Evolutionary conservation across 108 stramenopile genomes (phyloP).

Genomic region (Skeletonema marinoi): DNA sequence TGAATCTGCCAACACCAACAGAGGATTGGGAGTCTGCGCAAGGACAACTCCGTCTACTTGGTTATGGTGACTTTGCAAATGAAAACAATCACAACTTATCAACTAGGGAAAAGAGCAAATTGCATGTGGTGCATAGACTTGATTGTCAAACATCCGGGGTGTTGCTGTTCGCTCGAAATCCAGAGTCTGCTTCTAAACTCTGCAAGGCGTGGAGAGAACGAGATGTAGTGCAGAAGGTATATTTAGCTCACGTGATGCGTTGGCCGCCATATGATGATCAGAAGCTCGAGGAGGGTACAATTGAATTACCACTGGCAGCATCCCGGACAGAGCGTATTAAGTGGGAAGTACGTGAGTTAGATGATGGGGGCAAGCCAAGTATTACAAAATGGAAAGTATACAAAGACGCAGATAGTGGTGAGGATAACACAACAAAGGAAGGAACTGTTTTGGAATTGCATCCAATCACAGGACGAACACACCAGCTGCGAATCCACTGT

Average conservation of each 20-base stretch:
- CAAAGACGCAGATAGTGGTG: constrained; percentile 1
- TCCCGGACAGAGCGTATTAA: constrained; percentile 57
- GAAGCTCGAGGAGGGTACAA: constrained; percentile 39
- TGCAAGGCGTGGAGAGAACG: constrained; percentile 68
- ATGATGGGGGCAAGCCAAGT: constrained; percentile 45
- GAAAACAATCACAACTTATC: constrained; percentile 8
- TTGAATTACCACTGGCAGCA: constrained; percentile 57
- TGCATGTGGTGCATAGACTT: constrained; percentile 72
- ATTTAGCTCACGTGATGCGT: constrained; percentile 55
- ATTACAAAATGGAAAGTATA: constrained; percentile 58
- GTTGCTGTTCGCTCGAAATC: constrained; percentile 71
- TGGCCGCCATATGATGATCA: constrained; percentile 60
- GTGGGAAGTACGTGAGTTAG: constrained; percentile 55
- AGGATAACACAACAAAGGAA: not conserved
- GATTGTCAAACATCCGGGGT: constrained; percentile 84
- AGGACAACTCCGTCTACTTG: constrained; percentile 62
- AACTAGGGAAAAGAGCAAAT: not conserved
- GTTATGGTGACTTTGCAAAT: constrained; percentile 32
- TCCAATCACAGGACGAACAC: constrained; percentile 64
- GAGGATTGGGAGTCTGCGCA: constrained; percentile 64
- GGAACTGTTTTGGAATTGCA: constrained; percentile 35
- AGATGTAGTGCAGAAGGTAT: constrained; percentile 52
- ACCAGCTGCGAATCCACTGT: constrained; percentile 89
- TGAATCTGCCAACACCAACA: constrained; percentile 62
- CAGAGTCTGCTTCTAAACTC: constrained; percentile 54